Percentiles rank a stretch among this genome's conserved stretches.
Evolutionary conservation across 2,329 filamentous ascomycete genomes (phyloP).

Genomic region (Trichoderma hamatum): DNA sequence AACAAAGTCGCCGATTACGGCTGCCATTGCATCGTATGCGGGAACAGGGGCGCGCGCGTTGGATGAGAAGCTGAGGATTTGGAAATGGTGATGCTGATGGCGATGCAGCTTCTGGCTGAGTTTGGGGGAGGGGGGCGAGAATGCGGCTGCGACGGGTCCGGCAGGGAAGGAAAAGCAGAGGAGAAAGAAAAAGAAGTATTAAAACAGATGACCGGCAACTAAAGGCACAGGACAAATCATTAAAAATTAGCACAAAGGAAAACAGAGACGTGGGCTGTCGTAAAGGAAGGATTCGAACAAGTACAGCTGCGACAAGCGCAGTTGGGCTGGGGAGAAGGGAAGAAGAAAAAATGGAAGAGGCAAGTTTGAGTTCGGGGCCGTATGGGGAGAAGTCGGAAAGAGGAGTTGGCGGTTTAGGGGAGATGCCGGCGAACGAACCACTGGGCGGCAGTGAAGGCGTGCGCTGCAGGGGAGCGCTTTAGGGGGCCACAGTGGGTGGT

Average conservation of each 20-base stretch:
- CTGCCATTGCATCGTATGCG: constrained; percentile 58
- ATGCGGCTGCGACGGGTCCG: constrained; percentile 15
- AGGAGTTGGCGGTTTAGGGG: neutral
- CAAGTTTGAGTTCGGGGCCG: neutral
- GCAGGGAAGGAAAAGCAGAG: constrained; percentile 4
- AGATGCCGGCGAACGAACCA: constrained; percentile 12
- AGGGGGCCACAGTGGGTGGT: constrained; percentile 19
- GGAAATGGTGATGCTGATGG: neutral
- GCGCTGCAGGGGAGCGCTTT: constrained; percentile 15
- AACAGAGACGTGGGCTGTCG: constrained; percentile 18
- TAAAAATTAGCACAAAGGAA: constrained; percentile 26
- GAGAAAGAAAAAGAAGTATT: constrained; percentile 5
- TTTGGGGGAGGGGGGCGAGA: neutral
- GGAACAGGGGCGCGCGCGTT: neutral
- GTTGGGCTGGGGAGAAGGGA: constrained; percentile 8
- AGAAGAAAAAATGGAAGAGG: constrained; percentile 3
- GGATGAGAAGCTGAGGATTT: neutral
- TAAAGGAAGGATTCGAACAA: constrained; percentile 12
- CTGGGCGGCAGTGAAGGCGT: constrained; percentile 4
- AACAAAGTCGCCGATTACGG: constrained; percentile 71
- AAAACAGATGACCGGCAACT: constrained; percentile 19
- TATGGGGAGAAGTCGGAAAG: neutral
- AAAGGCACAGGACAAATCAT: constrained; percentile 26
- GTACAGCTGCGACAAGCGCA: constrained; percentile 24
- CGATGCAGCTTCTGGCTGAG: neutral